Conservation (phyloP, 805 yeast genomes). For the Lipomyces oligophaga region DNA sequence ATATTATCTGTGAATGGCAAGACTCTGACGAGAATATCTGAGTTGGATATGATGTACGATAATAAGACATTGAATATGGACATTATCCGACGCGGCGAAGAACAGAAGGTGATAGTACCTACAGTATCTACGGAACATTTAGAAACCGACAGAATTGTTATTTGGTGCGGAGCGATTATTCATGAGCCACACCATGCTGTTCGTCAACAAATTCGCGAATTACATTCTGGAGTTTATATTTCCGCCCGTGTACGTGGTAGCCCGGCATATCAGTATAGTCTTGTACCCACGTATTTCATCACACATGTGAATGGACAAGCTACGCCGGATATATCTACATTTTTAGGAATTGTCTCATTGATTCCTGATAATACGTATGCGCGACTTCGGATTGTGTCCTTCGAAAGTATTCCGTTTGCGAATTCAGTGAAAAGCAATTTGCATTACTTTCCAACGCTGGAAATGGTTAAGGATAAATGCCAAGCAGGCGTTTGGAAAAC, state of each 20-base stretch:
- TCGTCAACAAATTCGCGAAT: conserved; percentile 68
- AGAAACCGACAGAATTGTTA: conserved; percentile 61
- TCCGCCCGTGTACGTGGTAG: conserved; percentile 73
- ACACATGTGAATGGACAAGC: conserved; percentile 81
- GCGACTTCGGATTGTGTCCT: conserved; percentile 73
- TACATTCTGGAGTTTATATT: conserved; percentile 83
- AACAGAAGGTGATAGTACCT: conserved; percentile 57
- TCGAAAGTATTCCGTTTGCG: conserved; percentile 84
- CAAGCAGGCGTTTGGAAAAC: conserved; percentile 17
- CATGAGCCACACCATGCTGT: conserved; percentile 94
- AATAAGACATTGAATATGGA: conserved; percentile 50
- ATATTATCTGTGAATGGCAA: conserved; percentile 64
- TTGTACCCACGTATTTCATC: conserved; percentile 75
- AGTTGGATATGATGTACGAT: conserved; percentile 51
- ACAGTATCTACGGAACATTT: conserved; percentile 57
- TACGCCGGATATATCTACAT: conserved; percentile 66
- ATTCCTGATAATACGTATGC: conserved; percentile 79
- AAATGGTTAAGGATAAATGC: conserved; percentile 34
- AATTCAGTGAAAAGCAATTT: conserved; percentile 80
- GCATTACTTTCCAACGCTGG: conserved; percentile 71
- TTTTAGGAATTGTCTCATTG: conserved; percentile 58
- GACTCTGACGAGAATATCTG: conserved; percentile 63
- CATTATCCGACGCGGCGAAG: conserved; percentile 67
- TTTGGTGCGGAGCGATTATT: conserved; percentile 79
- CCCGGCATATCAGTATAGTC: conserved; percentile 78